Base-by-base conservation (phyloP, 768 basidiomycete species). In the Pleurotus cornucopiae region DNA sequence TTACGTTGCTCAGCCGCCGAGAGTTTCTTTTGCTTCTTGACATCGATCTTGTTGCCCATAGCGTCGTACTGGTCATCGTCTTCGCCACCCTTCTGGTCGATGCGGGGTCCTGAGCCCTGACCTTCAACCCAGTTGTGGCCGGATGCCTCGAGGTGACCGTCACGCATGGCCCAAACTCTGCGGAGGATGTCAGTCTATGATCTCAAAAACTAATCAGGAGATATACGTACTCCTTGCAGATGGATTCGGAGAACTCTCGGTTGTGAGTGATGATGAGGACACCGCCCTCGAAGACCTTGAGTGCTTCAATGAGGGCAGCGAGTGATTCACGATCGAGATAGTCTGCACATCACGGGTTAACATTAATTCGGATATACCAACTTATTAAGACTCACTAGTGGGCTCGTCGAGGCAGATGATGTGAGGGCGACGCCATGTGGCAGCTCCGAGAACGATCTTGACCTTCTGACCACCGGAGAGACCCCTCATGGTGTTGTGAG, bases 81-180 rank as follows among this genome's bases (percentile, higher is more conserved):
- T 63, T 92, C 92, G 49, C 88, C 95, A 5, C 83, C 89, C 67
- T 83, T 83, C 85, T 94, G 90, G 83, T 97, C 97, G 65, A 99
- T 98, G 57, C 95, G 86, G 44, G 94, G 72, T 9, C 96, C 96
- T 16, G 93, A 81, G 55, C 97, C 97, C 73, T 99, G 97, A 47
- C 97, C 97, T 75, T 98, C 97, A 67, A 97, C 94, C 96, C 95
- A 97, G 84, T 97, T 96, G 82, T 96, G 94, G 60, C 94, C 95
- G 44, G 95, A 98, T 5, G 96, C 94, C 78, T 95, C 93, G 61
- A 98, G 86, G 64, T 79, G 86, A 66, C 97, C 97, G 70, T 98
- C 93, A 49, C 90, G 87, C 97, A 98, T 99, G 40, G 97, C 96
- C 97, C 97, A 98, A 41, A 98, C 94, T 78, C 30, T 34, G 30